phyloP scores from a whole-genome alignment of 305 asterid species.

The Striga hermonthica region DNA sequence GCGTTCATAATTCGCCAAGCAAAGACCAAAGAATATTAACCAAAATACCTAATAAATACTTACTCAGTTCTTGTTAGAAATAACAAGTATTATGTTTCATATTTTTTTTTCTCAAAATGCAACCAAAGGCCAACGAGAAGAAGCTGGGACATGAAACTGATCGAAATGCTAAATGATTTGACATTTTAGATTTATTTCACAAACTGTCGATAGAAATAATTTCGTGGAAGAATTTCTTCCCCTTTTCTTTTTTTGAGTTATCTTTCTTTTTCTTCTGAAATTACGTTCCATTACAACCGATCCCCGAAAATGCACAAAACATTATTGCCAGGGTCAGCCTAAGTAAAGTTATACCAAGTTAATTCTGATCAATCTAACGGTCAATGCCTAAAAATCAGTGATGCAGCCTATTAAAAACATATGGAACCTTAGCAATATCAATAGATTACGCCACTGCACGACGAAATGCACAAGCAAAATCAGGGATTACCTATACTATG shows the following conservation, averaged over 20 bases:
- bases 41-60: background rate
- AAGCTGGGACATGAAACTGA: slow-evolving; percentile 37
- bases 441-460: background rate
- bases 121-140: slow-evolving; percentile 39
- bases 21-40: slow-evolving; percentile 3
- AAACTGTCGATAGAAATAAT: too few relatives aligned
- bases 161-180: slow-evolving; percentile 23
- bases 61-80: background rate
- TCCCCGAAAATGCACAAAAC: too few relatives aligned
- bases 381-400: background rate
- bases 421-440: background rate
- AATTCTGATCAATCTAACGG: background rate
- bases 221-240: too few relatives aligned
- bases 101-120: slow-evolving; percentile 28
- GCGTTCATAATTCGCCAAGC: background rate
- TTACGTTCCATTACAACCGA: too few relatives aligned
- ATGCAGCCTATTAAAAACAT: background rate
- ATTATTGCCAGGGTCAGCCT: background rate
- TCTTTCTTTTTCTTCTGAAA: too few relatives aligned
- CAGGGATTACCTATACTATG: background rate
- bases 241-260: too few relatives aligned
- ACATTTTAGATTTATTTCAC: background rate
- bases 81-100: slow-evolving; percentile 7
- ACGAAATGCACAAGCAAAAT: background rate
- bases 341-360: background rate